Evolutionary conservation across 768 basidiomycete genomes (phyloP).

Genomic region (Phaeotremella skinneri): DNA sequence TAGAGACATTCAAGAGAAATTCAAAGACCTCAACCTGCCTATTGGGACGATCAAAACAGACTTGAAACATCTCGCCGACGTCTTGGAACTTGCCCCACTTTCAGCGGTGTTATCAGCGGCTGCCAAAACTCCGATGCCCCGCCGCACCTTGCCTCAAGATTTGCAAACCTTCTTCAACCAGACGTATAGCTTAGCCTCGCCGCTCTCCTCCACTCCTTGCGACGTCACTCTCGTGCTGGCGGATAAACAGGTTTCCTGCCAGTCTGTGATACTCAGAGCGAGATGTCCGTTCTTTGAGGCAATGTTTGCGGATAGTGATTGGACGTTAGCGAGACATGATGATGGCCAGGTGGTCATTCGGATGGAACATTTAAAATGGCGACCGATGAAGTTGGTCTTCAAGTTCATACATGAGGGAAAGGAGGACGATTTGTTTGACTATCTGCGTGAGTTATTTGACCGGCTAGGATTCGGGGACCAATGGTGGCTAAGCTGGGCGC

Average conservation of each 20-base stretch:
- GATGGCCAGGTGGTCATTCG: constrained; percentile 59
- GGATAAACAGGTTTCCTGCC: constrained; percentile 64
- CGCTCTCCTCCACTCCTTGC: constrained; percentile 15
- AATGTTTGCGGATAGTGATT: constrained; percentile 78
- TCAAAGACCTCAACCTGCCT: constrained; percentile 42
- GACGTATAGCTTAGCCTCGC: constrained; percentile 27
- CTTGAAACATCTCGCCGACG: constrained; percentile 60
- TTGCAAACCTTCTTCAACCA: constrained; percentile 58
- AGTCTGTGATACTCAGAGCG: constrained; percentile 75
- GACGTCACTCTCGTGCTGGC: constrained; percentile 70
- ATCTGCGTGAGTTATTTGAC: constrained; percentile 58
- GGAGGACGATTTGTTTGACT: constrained; percentile 68
- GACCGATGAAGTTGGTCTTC: constrained; percentile 71
- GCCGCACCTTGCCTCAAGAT: constrained; percentile 57
- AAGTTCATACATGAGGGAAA: constrained; percentile 72
- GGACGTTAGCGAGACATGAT: constrained; percentile 68
- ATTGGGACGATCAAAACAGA: constrained; percentile 63
- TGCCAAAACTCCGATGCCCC: constrained; percentile 59
- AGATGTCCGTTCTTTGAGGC: constrained; percentile 78
- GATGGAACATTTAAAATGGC: constrained; percentile 70
- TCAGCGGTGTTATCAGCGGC: constrained; percentile 60
- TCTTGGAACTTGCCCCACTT: constrained; percentile 63
- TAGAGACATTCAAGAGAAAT: constrained; percentile 54
- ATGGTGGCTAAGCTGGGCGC: constrained; percentile 7
- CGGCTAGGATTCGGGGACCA: not conserved